Evolutionary conservation across 768 basidiomycete genomes (phyloP).

Genomic region (Mycena chlorophos): DNA sequence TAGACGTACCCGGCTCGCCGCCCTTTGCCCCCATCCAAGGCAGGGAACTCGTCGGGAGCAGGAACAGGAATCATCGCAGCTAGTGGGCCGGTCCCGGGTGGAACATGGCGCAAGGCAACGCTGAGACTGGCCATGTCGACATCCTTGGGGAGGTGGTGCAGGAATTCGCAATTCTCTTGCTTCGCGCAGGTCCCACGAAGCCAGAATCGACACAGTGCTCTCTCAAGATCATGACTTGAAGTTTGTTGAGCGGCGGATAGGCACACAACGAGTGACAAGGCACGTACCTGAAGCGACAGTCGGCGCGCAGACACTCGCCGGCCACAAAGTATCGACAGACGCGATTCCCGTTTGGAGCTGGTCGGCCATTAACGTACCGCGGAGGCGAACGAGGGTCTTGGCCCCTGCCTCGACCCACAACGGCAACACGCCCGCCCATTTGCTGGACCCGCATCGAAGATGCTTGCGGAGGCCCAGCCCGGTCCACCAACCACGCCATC

Average conservation of each 20-base stretch:
- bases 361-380: constrained; percentile 56
- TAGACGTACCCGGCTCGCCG: constrained; percentile 49
- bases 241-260: constrained; percentile 9
- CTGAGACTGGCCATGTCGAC: constrained; percentile 75
- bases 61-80: constrained; percentile 41
- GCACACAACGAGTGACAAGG: constrained; percentile 1
- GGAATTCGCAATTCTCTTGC: constrained; percentile 93
- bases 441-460: constrained; percentile 54
- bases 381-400: constrained; percentile 33
- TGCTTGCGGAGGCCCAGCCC: constrained; percentile 50
- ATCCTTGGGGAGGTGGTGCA: constrained; percentile 87
- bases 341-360: constrained; percentile 62
- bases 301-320: constrained; percentile 92
- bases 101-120: constrained; percentile 63
- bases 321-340: constrained; percentile 97
- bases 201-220: constrained; percentile 97
- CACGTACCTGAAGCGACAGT: constrained; percentile 95
- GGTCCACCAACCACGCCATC: constrained; percentile 92
- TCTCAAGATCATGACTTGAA: constrained; percentile 86
- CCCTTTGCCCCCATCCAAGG: constrained; percentile 45
- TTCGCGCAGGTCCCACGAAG: constrained; percentile 96
- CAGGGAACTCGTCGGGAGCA: constrained; percentile 72
- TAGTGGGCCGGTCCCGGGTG: constrained; percentile 45
- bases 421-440: constrained; percentile 65
- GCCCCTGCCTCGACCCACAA: constrained; percentile 61